Evolutionary conservation across 1,284 basidiomycete genomes (phyloP), one percentile per base, ranked within the genome.

Genomic region (Papiliotrema laurentii): DNA sequence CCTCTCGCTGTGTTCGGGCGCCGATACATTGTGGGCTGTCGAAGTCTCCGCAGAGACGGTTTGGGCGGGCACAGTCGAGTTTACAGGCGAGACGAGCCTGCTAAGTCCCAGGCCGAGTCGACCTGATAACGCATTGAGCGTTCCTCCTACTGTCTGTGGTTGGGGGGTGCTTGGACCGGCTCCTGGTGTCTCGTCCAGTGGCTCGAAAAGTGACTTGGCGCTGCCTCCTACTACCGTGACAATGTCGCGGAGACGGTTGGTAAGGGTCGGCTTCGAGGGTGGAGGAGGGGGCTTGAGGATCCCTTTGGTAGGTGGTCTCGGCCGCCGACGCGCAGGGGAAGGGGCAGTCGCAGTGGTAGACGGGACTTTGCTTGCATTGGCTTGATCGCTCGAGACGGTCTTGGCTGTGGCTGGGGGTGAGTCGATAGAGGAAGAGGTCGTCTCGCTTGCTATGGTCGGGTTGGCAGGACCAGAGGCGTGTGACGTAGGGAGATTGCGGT

Each of bases 241-340:
- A 21, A 72, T 67, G 48, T 74, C 72, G 21, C 72, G 59, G 11
- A 74, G 54, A 16, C 69, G 56, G 34, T 68, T 69, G 0, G 65
- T 60, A 10, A 74, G 54, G 6, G 71, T 69, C 2, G 71, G 70
- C 53, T 71, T 72, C 14, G 61, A 54, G 19, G 72, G 72, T 1
- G 72, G 71, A 14, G 71, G 72, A 2, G 72, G 69, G 0, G 72
- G 71, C 54, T 73, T 73, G 35, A 74, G 65, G 40, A 74, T 74
- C 6, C 71, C 71, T 50, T 63, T 66, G 21, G 65, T 64, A 1
- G 71, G 71, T 28, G 68, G 69, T 43, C 63, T 66, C 11, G 68
- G 68, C 2, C 68, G 63, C 24, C 68, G 49, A 16, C 33, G 56
- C 5, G 61, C 62, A 10, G 65, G 66, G 10, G 59, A 59, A 3